phyloP scores from a whole-genome alignment of 2,329 filamentous ascomycete species.

The Ascosphaera apis region DNA sequence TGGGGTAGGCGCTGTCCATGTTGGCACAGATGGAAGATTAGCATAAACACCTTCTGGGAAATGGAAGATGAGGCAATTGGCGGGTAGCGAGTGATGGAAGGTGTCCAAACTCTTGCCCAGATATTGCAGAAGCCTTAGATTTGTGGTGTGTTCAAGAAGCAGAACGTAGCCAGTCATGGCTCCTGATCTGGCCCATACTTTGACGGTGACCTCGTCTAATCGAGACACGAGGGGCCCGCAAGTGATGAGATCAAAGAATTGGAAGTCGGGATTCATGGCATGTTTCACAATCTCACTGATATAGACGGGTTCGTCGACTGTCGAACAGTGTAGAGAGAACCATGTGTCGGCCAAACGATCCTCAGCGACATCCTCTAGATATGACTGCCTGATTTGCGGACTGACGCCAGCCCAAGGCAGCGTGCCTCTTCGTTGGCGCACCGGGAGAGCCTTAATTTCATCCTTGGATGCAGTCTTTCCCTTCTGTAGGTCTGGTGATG shows the following conservation, averaged over 20 bases:
- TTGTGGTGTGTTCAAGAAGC: slow-evolving; percentile 48
- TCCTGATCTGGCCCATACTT: slow-evolving; percentile 46
- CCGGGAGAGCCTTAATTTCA: slow-evolving; percentile 8
- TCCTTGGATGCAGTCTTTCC: slow-evolving; percentile 1
- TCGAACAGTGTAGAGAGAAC: slow-evolving; percentile 57
- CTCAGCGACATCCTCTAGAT: slow-evolving; percentile 49
- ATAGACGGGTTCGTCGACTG: slow-evolving; percentile 52
- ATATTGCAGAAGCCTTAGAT: slow-evolving; percentile 53
- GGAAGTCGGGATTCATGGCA: slow-evolving; percentile 80
- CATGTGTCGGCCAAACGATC: slow-evolving; percentile 64
- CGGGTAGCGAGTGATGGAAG: slow-evolving; percentile 50
- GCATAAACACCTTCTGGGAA: slow-evolving; percentile 73
- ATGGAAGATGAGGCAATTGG: slow-evolving; percentile 67
- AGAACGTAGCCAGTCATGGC: slow-evolving; percentile 33
- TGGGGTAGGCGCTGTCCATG: slow-evolving; percentile 7
- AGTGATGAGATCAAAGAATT: slow-evolving; percentile 51
- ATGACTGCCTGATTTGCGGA: slow-evolving; percentile 42
- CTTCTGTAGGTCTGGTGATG: slow-evolving; percentile 5
- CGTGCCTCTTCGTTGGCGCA: slow-evolving; percentile 31
- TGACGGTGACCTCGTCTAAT: slow-evolving; percentile 39
- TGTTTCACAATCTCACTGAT: slow-evolving; percentile 60
- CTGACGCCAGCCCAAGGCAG: slow-evolving; percentile 39
- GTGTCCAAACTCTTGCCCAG: slow-evolving; percentile 42
- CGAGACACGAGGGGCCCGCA: slow-evolving; percentile 43
- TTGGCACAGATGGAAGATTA: not conserved